Evolutionary conservation across 1,139 yeast species (phyloP).

Genomic region (Nematodospora anomalae): DNA sequence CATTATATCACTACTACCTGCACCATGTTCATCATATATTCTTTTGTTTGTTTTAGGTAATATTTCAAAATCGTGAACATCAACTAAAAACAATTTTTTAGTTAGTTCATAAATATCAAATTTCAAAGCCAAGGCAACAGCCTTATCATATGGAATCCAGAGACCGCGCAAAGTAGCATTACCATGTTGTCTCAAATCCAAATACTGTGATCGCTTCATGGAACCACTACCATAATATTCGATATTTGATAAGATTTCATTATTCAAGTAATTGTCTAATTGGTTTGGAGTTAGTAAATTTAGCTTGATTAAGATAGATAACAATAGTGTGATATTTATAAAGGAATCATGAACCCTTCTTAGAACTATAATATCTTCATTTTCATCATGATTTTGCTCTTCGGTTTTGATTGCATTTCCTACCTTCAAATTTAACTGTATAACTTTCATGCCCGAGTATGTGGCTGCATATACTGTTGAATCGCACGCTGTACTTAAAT

Average conservation of each 20-base stretch:
- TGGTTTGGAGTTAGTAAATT: constrained; percentile 27
- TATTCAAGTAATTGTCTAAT: constrained; percentile 30
- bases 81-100: constrained; percentile 42
- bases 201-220: constrained; percentile 24
- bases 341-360: constrained; percentile 49
- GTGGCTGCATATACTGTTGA: constrained; percentile 31
- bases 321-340: constrained; percentile 41
- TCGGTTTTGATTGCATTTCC: constrained; percentile 5
- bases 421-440: constrained; percentile 33
- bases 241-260: constrained; percentile 34
- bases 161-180: constrained; percentile 32
- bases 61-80: constrained; percentile 47
- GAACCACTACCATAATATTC: constrained; percentile 25
- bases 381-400: constrained; percentile 10
- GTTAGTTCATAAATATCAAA: constrained; percentile 44
- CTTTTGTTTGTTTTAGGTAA: constrained; percentile 31
- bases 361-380: constrained; percentile 25
- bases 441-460: constrained; percentile 40
- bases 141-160: constrained; percentile 49
- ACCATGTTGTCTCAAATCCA: constrained; percentile 32
- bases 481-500: constrained; percentile 19
- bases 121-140: constrained; percentile 40
- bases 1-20: constrained; percentile 12
- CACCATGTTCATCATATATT: constrained; percentile 16
- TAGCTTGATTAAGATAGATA: constrained; percentile 33